A percentile compares a stretch with the other conserved stretches of the same genome.
Conservation (phyloP, 169 alveolate species). For the Plasmodium blacklocki region DNA sequence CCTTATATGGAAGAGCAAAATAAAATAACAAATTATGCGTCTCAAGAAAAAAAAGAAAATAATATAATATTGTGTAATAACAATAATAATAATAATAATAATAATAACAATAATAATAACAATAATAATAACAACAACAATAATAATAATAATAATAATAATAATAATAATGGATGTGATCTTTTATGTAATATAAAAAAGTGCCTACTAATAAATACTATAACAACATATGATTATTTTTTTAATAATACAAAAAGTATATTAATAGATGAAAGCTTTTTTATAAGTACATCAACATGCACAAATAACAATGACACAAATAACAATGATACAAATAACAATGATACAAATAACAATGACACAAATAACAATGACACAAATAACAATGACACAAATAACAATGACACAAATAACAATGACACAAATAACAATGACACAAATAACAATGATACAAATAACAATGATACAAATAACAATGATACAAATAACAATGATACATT, state of each 20-base stretch:
- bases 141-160: not conserved
- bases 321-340: not conserved
- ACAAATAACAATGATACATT: too few relatives aligned
- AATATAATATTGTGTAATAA: too few relatives aligned
- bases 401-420: not conserved
- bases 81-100: not conserved
- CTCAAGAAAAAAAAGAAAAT: too few relatives aligned
- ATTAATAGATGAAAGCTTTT: not conserved
- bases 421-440: too few relatives aligned
- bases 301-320: not conserved
- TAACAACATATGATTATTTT: conserved; percentile 32
- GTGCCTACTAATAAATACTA: conserved; percentile 18
- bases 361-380: too few relatives aligned
- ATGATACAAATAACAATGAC: too few relatives aligned
- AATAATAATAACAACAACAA: not conserved
- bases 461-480: too few relatives aligned
- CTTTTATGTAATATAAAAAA: conserved; percentile 6
- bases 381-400: too few relatives aligned
- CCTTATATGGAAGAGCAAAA: not conserved
- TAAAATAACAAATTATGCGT: not conserved
- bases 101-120: not conserved
- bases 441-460: not conserved
- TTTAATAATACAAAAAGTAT: conserved; percentile 20
- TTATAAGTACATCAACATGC: too few relatives aligned
- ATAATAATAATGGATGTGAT: not conserved